Conservation (phyloP, 2,329 filamentous ascomycete species). For the Cladophialophora yegresii region DNA sequence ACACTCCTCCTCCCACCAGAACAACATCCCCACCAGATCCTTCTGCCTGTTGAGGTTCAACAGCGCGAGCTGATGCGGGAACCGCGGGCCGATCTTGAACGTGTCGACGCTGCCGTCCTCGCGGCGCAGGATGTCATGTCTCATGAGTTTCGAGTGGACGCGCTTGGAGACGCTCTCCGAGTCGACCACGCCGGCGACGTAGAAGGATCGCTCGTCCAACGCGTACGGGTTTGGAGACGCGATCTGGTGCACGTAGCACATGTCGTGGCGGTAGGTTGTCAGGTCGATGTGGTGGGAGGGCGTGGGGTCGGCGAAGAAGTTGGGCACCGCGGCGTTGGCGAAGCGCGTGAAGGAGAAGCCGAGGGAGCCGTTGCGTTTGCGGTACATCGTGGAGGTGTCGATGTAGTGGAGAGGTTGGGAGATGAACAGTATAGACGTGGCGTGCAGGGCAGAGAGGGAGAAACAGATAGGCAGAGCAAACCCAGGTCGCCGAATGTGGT, state of each 20-base stretch:
- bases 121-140: constrained; percentile 15
- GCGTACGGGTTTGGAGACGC: constrained; percentile 24
- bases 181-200: constrained; percentile 30
- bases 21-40: constrained; percentile 29
- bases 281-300: constrained; percentile 12
- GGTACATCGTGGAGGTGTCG: constrained; percentile 20
- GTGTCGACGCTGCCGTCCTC: constrained; percentile 29
- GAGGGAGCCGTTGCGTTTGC: constrained; percentile 32
- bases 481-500: no score
- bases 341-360: constrained; percentile 33
- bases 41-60: constrained; percentile 25
- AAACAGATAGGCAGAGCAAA: neutral
- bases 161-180: constrained; percentile 20
- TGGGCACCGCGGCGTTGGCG: constrained; percentile 29
- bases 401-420: neutral
- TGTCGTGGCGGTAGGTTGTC: constrained; percentile 24
- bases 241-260: constrained; percentile 34
- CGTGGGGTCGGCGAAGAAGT: constrained; percentile 22
- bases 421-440: neutral
- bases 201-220: constrained; percentile 29
- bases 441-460: neutral
- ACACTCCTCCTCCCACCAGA: constrained; percentile 36
- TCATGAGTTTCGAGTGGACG: constrained; percentile 23
- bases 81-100: constrained; percentile 27
- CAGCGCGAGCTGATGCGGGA: constrained; percentile 28